A percentile compares a stretch with the other conserved stretches of the same genome.
phyloP scores from a whole-genome alignment of 345 rosid genomes.

The Linum lewisii region DNA sequence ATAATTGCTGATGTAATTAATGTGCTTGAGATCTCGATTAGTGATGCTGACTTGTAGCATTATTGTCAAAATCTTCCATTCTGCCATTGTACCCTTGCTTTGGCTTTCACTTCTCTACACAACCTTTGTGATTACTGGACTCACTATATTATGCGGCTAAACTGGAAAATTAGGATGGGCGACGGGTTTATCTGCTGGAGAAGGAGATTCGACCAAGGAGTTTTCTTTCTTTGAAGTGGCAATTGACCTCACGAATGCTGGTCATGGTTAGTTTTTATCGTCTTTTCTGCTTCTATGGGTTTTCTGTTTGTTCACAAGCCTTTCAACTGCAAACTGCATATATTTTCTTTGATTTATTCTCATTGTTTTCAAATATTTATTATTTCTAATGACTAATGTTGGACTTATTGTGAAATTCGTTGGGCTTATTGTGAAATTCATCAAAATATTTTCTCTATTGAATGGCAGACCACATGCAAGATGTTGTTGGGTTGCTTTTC shows the following conservation, averaged over 20 bases:
- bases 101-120: background rate
- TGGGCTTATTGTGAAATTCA: background rate
- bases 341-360: no score
- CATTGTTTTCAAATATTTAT: no score
- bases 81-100: background rate
- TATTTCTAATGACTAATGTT: no score
- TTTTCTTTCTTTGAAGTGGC: constrained; percentile 63
- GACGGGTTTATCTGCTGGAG: constrained; percentile 51
- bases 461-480: constrained; percentile 73
- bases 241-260: constrained; percentile 75
- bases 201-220: constrained; percentile 45
- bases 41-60: no score
- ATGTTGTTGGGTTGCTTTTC: constrained; percentile 67
- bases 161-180: constrained; percentile 61
- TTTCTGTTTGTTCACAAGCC: constrained; percentile 6
- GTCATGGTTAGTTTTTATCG: constrained; percentile 58
- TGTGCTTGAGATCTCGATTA: no score
- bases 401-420: no score
- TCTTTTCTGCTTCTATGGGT: background rate
- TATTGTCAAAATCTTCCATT: background rate
- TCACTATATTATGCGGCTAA: constrained; percentile 1
- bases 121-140: background rate
- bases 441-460: constrained; percentile 6
- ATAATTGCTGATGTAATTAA: background rate
- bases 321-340: background rate